Evolutionary conservation across 2,329 filamentous ascomycete species (phyloP).

Genomic region (Dactylonectria estremocensis): DNA sequence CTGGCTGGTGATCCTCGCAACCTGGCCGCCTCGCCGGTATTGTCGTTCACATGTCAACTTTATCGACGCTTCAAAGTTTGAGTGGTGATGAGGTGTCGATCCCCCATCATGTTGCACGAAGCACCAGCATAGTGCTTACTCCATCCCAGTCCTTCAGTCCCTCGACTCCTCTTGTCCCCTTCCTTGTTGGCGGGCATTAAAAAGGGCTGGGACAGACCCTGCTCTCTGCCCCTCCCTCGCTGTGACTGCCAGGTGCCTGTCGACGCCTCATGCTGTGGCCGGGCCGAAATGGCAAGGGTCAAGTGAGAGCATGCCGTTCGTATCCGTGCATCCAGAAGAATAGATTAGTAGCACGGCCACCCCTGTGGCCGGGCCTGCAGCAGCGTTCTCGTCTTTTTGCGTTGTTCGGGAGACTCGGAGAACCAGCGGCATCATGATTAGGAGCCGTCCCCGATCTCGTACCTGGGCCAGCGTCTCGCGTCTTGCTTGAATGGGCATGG

Average conservation of each 20-base stretch:
- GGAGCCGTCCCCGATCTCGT: neutral
- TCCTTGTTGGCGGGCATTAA: neutral
- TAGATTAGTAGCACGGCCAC: neutral
- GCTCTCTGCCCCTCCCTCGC: constrained; percentile 14
- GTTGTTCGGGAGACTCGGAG: neutral
- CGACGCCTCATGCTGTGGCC: neutral
- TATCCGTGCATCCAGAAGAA: too few relatives aligned
- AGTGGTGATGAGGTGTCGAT: too few relatives aligned
- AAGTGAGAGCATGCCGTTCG: neutral
- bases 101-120: constrained; percentile 1
- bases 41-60: too few relatives aligned
- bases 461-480: neutral
- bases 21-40: too few relatives aligned
- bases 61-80: too few relatives aligned
- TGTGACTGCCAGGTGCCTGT: constrained; percentile 14
- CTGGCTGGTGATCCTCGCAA: too few relatives aligned
- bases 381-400: neutral
- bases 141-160: too few relatives aligned
- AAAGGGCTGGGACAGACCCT: neutral
- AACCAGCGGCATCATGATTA: neutral
- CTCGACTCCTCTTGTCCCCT: too few relatives aligned
- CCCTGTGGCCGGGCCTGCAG: neutral
- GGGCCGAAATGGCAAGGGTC: neutral
- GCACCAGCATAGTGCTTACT: neutral
- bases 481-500: neutral